Evolutionary conservation across 2,329 filamentous ascomycete species (phyloP), one percentile per base, ranked within the genome.

Genomic region (Sporothrix protearum): DNA sequence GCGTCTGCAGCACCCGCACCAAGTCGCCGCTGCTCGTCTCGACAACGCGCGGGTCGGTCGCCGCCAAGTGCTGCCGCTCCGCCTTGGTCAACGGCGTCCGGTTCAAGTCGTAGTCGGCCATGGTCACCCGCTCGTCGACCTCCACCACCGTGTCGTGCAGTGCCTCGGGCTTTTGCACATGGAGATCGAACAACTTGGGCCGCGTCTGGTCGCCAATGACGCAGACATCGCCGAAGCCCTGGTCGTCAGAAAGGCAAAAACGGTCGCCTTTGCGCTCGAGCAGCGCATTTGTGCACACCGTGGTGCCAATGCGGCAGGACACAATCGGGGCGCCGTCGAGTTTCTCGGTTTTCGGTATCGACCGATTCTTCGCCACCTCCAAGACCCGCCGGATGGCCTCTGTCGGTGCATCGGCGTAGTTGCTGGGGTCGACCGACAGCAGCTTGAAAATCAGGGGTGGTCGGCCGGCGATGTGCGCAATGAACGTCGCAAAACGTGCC

Each of bases 171-270:
- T 95, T 94, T 74, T 86, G 85, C 75, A 97, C 96, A 19, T 91
- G 91, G 51, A 97, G 84, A 77, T 97, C 94, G 77, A 97, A 97
- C 75, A 97, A 96, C 79, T 91, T 91, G 19, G 94, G 94, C 64
- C 94, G 86, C 19, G 91, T 92, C 83, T 97, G 94, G 79, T 97
- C 96, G 9, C 94, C 94, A 78, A 97, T 97, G 71, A 90, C 87
- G n/a, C 97, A 83, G 76, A 93, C 95, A 79, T 97, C 94, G 76
- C 89, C 90, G 84, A 97, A 97, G 0, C 94, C 94, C 3, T 57
- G 1, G 53, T 57, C 12, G 53, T 57, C 92, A 97, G 88, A 80
- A 97, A 86, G 19, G 92, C 94, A 77, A 96, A 96, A 94, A 76
- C 88, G 89, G 81, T 97, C 93, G 59, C 94, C 94, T 80, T 97